Evolutionary conservation across 1,139 yeast genomes (phyloP), one percentile per base, ranked within the genome.

Genomic region (Arxiozyma telluris): DNA sequence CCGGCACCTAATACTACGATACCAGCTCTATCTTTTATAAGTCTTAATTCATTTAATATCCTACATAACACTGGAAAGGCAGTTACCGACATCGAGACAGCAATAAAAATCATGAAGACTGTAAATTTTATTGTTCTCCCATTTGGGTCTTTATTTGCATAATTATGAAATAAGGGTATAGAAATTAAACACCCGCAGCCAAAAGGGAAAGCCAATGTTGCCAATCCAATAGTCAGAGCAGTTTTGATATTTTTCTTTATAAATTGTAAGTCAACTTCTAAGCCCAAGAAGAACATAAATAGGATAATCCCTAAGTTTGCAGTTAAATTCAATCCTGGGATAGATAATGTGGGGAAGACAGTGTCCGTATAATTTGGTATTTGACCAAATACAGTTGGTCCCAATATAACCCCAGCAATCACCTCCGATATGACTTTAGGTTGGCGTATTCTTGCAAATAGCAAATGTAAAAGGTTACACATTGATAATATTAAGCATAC

Each of bases 41-140:
- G 72, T 59, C 86, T 77, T 57, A 87, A 73, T 64, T 85, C 93
- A 4, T 89, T 82, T 58, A 87, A 71, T 45, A 87, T 87, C 65
- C 94, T 80, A 1, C 88, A 91, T 59, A 87, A 72, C 8, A 87
- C 95, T 0, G 95, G 95, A 69, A 87, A 83, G 0, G 94, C 95
- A 1, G 95, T 87, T 59, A 87, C 84, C 58, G 91, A 81, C 74
- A 85, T 76, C 2, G 95, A 91, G 21, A 84, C 89, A 4, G 91
- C 90, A 51, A 85, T 82, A 59, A 85, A 86, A 18, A 84, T 84
- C 82, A 83, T 81, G 61, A 78, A 85, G 0, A 88, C 83, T n/a
- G 89, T 82, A 64, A 84, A 85, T 54, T 80, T 72, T 46, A 82
- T 74, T 7, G 67, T 66, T 44, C 59, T 58, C 3, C 67, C 68